These are phyloP conservation scores for Suillus luteus DNA, from an alignment of 768 basidiomycete genomes.

Conservation along the genomic window DNA sequence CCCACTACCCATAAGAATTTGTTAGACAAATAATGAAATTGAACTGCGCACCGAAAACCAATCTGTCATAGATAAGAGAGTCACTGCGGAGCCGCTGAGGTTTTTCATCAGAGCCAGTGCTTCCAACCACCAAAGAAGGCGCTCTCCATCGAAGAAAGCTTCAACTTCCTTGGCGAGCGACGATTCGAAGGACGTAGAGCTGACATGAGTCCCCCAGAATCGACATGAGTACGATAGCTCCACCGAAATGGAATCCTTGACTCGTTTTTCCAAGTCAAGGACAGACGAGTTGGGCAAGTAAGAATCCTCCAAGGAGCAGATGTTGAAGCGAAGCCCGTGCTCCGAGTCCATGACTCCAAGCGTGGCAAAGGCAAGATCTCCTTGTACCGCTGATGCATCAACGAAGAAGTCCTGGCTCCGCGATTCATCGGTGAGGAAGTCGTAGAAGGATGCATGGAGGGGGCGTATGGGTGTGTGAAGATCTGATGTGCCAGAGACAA, in stretches of 20 bases:
- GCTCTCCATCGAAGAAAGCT: constrained; percentile 22
- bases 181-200: constrained; percentile 1
- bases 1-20: too few relatives aligned
- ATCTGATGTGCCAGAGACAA: constrained; percentile 8
- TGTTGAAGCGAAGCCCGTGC: constrained; percentile 17
- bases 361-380: constrained; percentile 19
- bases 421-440: constrained; percentile 22
- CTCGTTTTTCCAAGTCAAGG: constrained; percentile 12
- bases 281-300: constrained; percentile 26
- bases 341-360: constrained; percentile 33
- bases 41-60: constrained; percentile 6
- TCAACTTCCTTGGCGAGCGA: constrained; percentile 18
- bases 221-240: constrained; percentile 35
- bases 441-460: too few relatives aligned
- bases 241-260: constrained; percentile 24
- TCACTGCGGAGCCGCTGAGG: background rate
- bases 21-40: too few relatives aligned
- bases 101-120: constrained; percentile 19
- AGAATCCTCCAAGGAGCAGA: constrained; percentile 26
- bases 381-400: background rate
- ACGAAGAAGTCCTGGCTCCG: constrained; percentile 19
- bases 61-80: background rate
- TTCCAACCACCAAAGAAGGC: constrained; percentile 2
- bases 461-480: constrained; percentile 31
- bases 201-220: constrained; percentile 36